Evolutionary conservation across 202 grass and related monocot genomes (phyloP), one percentile per base, ranked within the genome.

Genomic region (Setaria viridis): DNA sequence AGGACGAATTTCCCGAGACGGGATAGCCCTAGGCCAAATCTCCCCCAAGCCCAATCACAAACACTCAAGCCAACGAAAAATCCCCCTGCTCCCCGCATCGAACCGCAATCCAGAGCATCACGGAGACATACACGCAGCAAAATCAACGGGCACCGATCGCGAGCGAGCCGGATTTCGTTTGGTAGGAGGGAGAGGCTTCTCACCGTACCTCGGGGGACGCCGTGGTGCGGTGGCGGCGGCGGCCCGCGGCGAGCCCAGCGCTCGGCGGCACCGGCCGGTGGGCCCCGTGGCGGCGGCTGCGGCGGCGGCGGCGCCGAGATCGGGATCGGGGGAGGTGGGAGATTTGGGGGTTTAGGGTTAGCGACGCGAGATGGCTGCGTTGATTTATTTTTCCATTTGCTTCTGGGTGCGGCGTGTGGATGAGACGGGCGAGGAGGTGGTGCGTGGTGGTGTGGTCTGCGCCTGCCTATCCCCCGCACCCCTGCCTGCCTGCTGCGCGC

Each of bases 331-430:
- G 25, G 53, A 45, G 15, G 45, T 11, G 42, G 8, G 70, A 14
- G 63, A 21, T 35, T 49, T 65, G 41, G 70, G 85, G 85, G 49
- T 70, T 87, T 87, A 82, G 85, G 79, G 85, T 77, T 87, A 87
- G 79, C 79, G 76, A 32, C 42, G 46, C 15, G 43, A 64, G 59
- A 39, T 12, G 41, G 41, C 9, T 7, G 1, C 1, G 67, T 37
- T 35, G 68, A n/a, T 37, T 62, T 72, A 10, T 83, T 82, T 37
- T 47, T 74, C 84, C 76, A 57, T 82, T 76, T 60, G 58, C 7
- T 69, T 56, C 0, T 25, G 56, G 70, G 7, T 58, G 70, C 3
- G 29, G 58, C 32, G 30, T 33, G 48, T 67, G 62, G 85, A 82
- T 47, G 79, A 20, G 78, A 20, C 43, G 78, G 48, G 45, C 30